phyloP scores from a whole-genome alignment of 176 grass and related monocot genomes.

The Miscanthus lutarioriparius region DNA sequence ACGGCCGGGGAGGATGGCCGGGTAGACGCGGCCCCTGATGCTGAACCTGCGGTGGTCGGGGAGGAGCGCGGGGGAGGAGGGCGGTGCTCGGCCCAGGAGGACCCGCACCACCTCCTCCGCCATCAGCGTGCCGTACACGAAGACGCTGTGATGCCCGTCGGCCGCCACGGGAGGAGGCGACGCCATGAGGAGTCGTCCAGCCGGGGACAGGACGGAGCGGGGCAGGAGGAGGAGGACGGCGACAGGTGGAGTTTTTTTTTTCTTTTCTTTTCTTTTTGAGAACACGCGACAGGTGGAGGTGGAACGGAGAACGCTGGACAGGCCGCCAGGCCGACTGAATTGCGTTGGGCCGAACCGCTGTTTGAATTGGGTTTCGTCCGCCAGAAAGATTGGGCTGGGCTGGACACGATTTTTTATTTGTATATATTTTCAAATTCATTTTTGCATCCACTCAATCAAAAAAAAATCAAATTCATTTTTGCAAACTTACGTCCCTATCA shows the following conservation, averaged over 20 bases:
- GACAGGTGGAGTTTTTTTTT: neutral
- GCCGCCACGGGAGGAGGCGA: neutral
- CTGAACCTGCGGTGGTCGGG: slow-evolving; percentile 63
- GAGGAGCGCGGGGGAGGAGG: slow-evolving; percentile 56
- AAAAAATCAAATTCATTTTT: too few species aligned
- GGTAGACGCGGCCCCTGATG: slow-evolving; percentile 78
- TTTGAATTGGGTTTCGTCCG: too few species aligned
- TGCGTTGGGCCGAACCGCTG: neutral
- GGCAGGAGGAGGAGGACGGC: neutral
- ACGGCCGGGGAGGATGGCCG: slow-evolving; percentile 66
- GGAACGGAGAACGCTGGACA: neutral
- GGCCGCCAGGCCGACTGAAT: neutral
- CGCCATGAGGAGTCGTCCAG: slow-evolving; percentile 4
- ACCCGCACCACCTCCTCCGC: slow-evolving; percentile 69
- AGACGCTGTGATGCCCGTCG: slow-evolving; percentile 50
- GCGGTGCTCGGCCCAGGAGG: slow-evolving; percentile 62
- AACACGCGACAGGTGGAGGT: neutral
- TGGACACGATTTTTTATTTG: too few species aligned
- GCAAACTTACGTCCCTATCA: too few species aligned
- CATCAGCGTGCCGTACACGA: slow-evolving; percentile 89
- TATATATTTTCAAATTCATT: too few species aligned
- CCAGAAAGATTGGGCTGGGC: too few species aligned
- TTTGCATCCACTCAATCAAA: too few species aligned
- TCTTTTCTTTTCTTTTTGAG: too few species aligned
- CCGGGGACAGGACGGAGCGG: too few species aligned